Percentiles rank a stretch among this genome's conserved stretches.
These are phyloP conservation scores for Ramularia collo-cygni DNA, from an alignment of 2,329 filamentous ascomycete genomes.

Conservation along the genomic window DNA sequence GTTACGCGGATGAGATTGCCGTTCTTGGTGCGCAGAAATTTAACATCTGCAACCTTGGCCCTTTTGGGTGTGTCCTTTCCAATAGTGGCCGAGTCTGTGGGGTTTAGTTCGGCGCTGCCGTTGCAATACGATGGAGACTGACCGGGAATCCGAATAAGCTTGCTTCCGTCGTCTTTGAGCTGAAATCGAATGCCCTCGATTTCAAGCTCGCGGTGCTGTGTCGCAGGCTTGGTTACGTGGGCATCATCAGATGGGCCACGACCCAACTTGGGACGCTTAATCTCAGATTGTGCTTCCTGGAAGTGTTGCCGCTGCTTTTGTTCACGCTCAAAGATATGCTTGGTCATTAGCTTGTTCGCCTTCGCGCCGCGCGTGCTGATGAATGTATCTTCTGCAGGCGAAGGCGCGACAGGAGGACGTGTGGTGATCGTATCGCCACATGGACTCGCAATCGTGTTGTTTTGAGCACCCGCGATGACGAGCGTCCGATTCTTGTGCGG, in stretches of 20 bases:
- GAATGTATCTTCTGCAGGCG: constrained; percentile 45
- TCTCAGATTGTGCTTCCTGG: constrained; percentile 61
- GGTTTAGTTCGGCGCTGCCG: constrained; percentile 8
- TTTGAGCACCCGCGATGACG: constrained; percentile 35
- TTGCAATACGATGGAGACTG: constrained; percentile 29
- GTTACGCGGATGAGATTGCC: constrained; percentile 68
- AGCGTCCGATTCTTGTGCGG: constrained; percentile 54
- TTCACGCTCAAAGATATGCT: constrained; percentile 68
- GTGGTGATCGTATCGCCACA: constrained; percentile 10
- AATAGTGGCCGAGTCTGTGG: constrained; percentile 18
- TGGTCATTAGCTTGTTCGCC: constrained; percentile 77
- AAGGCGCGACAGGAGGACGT: constrained; percentile 24
- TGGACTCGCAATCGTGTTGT: constrained; percentile 3
- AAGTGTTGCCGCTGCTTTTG: constrained; percentile 60
- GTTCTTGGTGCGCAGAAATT: constrained; percentile 77
- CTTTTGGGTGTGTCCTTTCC: constrained; percentile 61
- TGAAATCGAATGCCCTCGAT: constrained; percentile 68
- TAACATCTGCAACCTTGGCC: constrained; percentile 65
- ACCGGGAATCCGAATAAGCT: constrained; percentile 70
- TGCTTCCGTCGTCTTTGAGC: constrained; percentile 71
- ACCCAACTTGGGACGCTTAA: constrained; percentile 44
- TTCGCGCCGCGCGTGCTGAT: constrained; percentile 63
- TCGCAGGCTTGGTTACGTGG: constrained; percentile 28
- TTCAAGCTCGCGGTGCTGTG: constrained; percentile 50
- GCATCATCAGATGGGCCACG: constrained; percentile 27